phyloP scores from a whole-genome alignment of 2,329 filamentous ascomycete genomes.

The Epicoccum sorghinum region DNA sequence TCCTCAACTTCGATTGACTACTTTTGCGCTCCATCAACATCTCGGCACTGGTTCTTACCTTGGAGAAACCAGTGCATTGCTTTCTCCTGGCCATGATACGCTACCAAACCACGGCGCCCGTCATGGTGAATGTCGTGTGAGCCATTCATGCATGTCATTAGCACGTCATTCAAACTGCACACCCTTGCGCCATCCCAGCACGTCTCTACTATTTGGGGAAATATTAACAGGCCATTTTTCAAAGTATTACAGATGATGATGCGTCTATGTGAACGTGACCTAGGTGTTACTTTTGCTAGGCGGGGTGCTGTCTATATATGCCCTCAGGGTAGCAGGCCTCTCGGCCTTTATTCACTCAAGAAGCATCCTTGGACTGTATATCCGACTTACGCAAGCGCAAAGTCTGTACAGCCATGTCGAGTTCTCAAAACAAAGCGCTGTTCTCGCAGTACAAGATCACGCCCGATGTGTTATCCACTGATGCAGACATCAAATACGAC shows the following conservation, averaged over 20 bases:
- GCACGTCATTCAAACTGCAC: conserved; percentile 9
- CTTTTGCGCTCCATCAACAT: too few species aligned
- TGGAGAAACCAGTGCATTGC: not conserved
- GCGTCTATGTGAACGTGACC: not conserved
- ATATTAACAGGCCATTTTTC: conserved; percentile 11
- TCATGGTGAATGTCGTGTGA: not conserved
- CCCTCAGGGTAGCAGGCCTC: too few species aligned
- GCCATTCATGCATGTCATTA: conserved; percentile 5
- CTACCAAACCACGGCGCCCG: not conserved
- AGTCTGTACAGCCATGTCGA: not conserved
- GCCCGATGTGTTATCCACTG: conserved; percentile 23
- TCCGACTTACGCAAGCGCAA: too few species aligned
- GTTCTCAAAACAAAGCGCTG: conserved; percentile 3
- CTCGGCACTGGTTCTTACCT: not conserved
- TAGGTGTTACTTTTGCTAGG: not conserved
- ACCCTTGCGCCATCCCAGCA: not conserved
- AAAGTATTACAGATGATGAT: not conserved
- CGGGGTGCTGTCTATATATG: too few species aligned
- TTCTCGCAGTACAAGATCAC: conserved; percentile 23
- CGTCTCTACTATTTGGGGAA: not conserved
- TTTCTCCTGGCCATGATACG: conserved; percentile 1
- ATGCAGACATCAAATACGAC: conserved; percentile 17
- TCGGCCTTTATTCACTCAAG: too few species aligned
- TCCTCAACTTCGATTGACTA: too few species aligned
- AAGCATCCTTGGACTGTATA: too few species aligned